Conservation (phyloP, 73 alveolate genomes). For the Paramecium sonneborni region DNA sequence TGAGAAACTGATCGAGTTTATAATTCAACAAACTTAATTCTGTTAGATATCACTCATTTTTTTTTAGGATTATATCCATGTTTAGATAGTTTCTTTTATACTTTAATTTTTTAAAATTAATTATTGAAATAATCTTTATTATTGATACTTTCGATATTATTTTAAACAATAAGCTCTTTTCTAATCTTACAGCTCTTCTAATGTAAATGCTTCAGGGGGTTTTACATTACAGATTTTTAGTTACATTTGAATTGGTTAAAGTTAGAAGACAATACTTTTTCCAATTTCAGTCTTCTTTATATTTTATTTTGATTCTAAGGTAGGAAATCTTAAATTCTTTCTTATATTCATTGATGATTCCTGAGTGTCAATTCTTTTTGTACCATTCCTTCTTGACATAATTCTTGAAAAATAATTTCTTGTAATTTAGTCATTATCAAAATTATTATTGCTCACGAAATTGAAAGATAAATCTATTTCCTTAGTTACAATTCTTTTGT, state of each 20-base stretch:
- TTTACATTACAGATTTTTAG: not conserved
- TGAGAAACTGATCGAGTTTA: not conserved
- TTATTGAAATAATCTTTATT: slow-evolving; percentile 16
- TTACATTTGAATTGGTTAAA: not conserved
- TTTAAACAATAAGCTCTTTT: slow-evolving; percentile 5
- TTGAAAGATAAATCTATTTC: not conserved
- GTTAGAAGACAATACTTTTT: not conserved
- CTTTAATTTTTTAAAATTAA: not conserved
- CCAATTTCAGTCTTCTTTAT: not conserved
- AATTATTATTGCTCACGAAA: not conserved
- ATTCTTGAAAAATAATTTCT: not conserved
- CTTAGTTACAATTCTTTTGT: not conserved
- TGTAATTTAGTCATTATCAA: not conserved
- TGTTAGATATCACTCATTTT: not conserved
- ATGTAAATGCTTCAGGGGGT: not conserved
- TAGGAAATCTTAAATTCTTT: not conserved
- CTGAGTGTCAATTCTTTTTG: not conserved
- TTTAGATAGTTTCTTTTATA: slow-evolving; percentile 12
- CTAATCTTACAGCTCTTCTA: not conserved
- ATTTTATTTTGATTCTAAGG: not conserved
- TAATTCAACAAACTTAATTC: not conserved
- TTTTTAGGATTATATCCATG: not conserved
- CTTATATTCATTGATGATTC: not conserved
- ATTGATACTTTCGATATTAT: not conserved
- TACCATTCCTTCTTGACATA: not conserved